Evolutionary conservation across 768 basidiomycete genomes (phyloP).

Genomic region (Imleria badia): DNA sequence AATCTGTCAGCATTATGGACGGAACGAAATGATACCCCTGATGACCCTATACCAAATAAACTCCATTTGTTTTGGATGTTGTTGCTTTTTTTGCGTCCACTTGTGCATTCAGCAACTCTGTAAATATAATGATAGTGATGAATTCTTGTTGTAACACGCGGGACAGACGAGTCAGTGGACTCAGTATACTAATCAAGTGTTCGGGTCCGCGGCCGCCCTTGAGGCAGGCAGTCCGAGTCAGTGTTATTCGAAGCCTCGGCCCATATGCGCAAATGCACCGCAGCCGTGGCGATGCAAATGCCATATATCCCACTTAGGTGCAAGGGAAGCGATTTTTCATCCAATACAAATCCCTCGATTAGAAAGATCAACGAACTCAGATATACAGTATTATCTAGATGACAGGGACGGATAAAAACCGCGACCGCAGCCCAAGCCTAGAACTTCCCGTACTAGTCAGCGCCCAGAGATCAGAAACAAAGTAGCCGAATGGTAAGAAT

Average conservation of each 20-base stretch:
- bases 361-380: background rate
- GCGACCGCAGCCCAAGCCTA: background rate
- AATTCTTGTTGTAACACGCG: background rate
- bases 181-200: background rate
- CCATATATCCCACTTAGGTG: background rate
- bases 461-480: constrained; percentile 9
- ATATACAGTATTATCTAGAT: no score
- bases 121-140: constrained; percentile 11
- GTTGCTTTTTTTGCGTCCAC: background rate
- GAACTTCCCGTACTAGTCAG: background rate
- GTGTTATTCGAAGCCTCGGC: background rate
- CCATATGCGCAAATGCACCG: background rate
- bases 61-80: background rate
- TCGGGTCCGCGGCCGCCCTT: background rate
- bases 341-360: background rate
- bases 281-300: constrained; percentile 8
- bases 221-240: constrained; percentile 4
- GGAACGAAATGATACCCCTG: constrained; percentile 22
- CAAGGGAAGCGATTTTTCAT: background rate
- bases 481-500: constrained; percentile 17
- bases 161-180: background rate
- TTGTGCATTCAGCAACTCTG: background rate
- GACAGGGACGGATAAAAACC: background rate
- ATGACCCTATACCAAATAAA: constrained; percentile 14
- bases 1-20: constrained; percentile 3